Evolutionary conservation across 2,329 filamentous ascomycete species (phyloP), one percentile per base, ranked within the genome.

Genomic region (Pochonia chlamydosporia): DNA sequence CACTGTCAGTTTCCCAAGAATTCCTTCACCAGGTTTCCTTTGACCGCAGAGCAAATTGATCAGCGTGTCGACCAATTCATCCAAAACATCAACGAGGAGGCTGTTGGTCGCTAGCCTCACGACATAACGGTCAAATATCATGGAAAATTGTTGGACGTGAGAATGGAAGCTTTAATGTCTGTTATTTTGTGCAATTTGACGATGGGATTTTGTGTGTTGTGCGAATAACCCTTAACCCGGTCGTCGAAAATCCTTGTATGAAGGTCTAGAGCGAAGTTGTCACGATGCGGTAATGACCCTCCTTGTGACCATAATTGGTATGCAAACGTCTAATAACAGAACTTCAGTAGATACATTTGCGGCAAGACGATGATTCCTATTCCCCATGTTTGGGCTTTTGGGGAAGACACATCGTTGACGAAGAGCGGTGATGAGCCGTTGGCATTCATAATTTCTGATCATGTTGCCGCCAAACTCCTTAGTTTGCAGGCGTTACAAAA

Each of bases 161-260:
- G 5, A 53, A 36, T 42, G 53, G 56, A n/a, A 57, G 55, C 44
- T 58, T 54, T 37, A 57, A 59, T 43, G 49, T 51, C 31, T 56
- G 56, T 37, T 56, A 54, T 48, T 56, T 55, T 13, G 44, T 59
- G 41, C 40, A 51, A 16, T 56, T 47, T 9, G 26, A 42, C 21
- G 10, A 40, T 16, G 36, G 14, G 7, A 40, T 16, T 11, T 20
- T 18, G 10, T 25, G 13, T 14, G 36, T 40, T 18, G 18, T 40
- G 36, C 18, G 36, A 21, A 40, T 40, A 6, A 5, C 36, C 2
- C 18, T 40, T 6, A 25, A 23, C 8, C 36, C 36, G 2, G 36
- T 40, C 1, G 23, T 25, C 13, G 5, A 25, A 8, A 16, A 40
- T 13, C n/a, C 16, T 18, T 40, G 36, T 14, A 25, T 6, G 9